These are phyloP conservation scores for Penicillium concentricum DNA, from an alignment of 2,329 filamentous ascomycete genomes.

Conservation along the genomic window DNA sequence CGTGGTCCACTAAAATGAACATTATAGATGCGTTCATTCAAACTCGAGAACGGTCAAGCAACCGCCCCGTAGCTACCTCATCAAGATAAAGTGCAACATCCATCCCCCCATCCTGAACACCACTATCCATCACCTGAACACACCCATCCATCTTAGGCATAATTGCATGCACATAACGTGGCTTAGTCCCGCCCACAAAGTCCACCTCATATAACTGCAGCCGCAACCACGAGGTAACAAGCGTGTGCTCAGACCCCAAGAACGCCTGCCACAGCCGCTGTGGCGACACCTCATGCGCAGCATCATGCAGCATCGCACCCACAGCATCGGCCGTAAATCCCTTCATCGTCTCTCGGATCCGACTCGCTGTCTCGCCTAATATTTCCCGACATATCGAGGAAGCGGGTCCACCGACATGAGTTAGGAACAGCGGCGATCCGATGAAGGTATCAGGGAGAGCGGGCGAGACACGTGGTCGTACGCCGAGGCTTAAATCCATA, in stretches of 20 bases:
- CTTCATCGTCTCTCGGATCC: slow-evolving; percentile 38
- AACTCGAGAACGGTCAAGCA: not conserved
- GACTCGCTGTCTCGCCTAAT: slow-evolving; percentile 9
- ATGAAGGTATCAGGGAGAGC: slow-evolving; percentile 44
- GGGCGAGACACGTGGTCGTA: slow-evolving; percentile 41
- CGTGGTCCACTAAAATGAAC: not conserved
- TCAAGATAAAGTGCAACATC: slow-evolving; percentile 19
- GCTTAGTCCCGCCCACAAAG: slow-evolving; percentile 31
- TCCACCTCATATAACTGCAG: slow-evolving; percentile 37
- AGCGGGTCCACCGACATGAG: slow-evolving; percentile 31
- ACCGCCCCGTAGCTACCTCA: not conserved
- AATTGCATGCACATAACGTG: slow-evolving; percentile 43
- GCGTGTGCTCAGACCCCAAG: slow-evolving; percentile 42
- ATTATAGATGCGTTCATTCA: not conserved
- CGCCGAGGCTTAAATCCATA: slow-evolving; percentile 44
- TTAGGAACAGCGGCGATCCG: slow-evolving; percentile 48
- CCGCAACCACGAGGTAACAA: slow-evolving; percentile 47
- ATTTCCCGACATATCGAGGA: not conserved
- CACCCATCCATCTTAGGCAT: slow-evolving; percentile 48
- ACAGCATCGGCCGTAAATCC: slow-evolving; percentile 42
- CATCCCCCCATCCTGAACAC: slow-evolving; percentile 12
- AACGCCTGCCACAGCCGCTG: slow-evolving; percentile 53
- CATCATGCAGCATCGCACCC: slow-evolving; percentile 44
- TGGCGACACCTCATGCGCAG: slow-evolving; percentile 45
- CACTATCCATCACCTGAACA: slow-evolving; percentile 43